A percentile compares a stretch with the other conserved stretches of the same genome.
Conservation (phyloP, 2,329 filamentous ascomycete species). For the Apiospora marii region DNA sequence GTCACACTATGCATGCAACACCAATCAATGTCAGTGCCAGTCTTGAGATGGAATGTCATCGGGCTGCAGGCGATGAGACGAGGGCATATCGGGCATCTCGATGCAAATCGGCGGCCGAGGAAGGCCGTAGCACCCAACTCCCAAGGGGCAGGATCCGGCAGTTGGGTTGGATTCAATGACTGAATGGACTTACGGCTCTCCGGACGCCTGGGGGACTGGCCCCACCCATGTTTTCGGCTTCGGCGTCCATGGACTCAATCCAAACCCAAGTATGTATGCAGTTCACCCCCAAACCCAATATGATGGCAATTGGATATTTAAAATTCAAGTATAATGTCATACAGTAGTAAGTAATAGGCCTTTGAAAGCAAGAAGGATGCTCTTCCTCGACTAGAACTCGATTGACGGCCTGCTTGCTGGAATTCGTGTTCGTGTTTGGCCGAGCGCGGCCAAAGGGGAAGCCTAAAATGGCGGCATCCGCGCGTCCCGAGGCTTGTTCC, state of each 20-base stretch:
- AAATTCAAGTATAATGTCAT: background rate
- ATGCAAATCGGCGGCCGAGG: background rate
- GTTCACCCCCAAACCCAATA: background rate
- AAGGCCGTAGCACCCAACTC: background rate
- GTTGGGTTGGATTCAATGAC: background rate
- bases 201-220: conserved; percentile 18
- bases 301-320: background rate
- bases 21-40: conserved; percentile 8
- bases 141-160: background rate
- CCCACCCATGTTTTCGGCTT: conserved; percentile 5
- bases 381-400: background rate
- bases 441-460: conserved; percentile 13
- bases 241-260: background rate
- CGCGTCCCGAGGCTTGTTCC: background rate
- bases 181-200: conserved; percentile 20
- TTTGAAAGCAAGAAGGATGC: background rate
- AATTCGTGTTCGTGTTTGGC: conserved; percentile 6
- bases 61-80: background rate
- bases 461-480: conserved; percentile 6
- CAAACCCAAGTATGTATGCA: too few species aligned
- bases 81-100: too few species aligned
- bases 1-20: conserved; percentile 43
- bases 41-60: background rate
- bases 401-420: background rate
- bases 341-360: too few species aligned